These are phyloP conservation scores for Podospora didyma DNA, from an alignment of 495 filamentous ascomycete species.

Conservation along the genomic window DNA sequence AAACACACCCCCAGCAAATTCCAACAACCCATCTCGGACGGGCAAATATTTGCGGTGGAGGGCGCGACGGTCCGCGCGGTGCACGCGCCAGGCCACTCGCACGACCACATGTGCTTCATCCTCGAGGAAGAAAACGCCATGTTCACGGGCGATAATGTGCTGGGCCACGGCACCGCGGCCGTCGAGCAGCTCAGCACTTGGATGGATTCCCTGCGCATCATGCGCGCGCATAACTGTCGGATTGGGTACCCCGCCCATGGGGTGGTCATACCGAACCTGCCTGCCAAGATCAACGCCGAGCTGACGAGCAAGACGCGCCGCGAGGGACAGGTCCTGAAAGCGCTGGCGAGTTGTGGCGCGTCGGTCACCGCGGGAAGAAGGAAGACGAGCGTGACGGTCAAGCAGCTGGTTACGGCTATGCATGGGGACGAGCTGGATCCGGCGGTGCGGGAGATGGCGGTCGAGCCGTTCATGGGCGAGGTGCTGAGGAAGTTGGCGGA, in stretches of 20 bases:
- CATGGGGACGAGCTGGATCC: conserved; percentile 33
- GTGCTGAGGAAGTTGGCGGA: conserved; percentile 46
- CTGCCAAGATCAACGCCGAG: conserved; percentile 61
- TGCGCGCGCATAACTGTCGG: conserved; percentile 53
- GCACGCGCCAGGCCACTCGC: conserved; percentile 72
- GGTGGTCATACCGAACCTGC: conserved; percentile 52
- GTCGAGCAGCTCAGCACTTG: conserved; percentile 71
- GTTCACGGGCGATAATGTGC: conserved; percentile 83
- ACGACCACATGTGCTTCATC: conserved; percentile 71
- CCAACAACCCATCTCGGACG: conserved; percentile 56
- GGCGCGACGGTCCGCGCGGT: conserved; percentile 68
- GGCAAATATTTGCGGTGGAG: conserved; percentile 61
- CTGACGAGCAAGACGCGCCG: conserved; percentile 65
- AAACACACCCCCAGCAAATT: conserved; percentile 41
- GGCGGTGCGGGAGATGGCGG: conserved; percentile 20
- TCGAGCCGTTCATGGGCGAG: conserved; percentile 47
- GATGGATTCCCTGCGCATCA: conserved; percentile 58
- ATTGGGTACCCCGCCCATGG: conserved; percentile 79
- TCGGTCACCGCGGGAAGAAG: background rate
- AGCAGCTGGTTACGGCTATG: conserved; percentile 35
- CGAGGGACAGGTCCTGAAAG: conserved; percentile 65
- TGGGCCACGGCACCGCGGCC: conserved; percentile 79
- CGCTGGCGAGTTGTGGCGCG: conserved; percentile 31
- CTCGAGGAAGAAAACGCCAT: conserved; percentile 73
- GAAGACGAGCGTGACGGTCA: conserved; percentile 27